Conservation (phyloP, 1,284 basidiomycete genomes). For the Wallemia ichthyophaga region DNA sequence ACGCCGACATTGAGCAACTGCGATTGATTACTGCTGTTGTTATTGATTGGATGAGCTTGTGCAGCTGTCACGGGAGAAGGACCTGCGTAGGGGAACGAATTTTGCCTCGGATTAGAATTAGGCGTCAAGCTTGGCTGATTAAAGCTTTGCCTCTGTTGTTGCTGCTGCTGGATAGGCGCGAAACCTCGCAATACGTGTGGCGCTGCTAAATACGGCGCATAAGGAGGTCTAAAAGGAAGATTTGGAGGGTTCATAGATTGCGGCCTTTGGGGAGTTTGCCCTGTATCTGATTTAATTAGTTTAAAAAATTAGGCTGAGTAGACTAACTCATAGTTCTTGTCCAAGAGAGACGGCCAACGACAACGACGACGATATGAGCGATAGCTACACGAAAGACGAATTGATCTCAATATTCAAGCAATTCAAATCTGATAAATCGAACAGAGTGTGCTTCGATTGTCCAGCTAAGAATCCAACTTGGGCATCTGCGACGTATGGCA, state of each 20-base stretch:
- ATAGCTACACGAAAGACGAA: constrained; percentile 3
- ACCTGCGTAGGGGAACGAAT: background rate
- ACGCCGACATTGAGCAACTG: background rate
- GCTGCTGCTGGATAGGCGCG: background rate
- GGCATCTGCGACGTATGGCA: constrained; percentile 83
- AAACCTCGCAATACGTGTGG: background rate
- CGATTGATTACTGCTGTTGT: background rate
- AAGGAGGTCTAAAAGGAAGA: background rate
- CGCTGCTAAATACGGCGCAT: background rate
- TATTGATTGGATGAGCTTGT: background rate
- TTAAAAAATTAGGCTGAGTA: background rate
- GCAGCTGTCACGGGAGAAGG: background rate
- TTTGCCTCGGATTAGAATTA: background rate
- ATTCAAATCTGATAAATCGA: constrained; percentile 50
- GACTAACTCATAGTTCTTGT: background rate
- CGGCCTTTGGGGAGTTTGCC: constrained; percentile 1
- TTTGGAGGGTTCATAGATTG: background rate
- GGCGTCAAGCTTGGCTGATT: background rate
- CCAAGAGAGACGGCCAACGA: background rate
- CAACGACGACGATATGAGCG: constrained; percentile 1
- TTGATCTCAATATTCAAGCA: constrained; percentile 12
- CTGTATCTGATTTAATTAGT: background rate
- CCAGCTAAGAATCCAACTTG: constrained; percentile 88
- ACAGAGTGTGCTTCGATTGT: constrained; percentile 95
- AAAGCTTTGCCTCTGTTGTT: background rate